phyloP scores from a whole-genome alignment of 2,329 filamentous ascomycete genomes.

The Anthostomella pinea region DNA sequence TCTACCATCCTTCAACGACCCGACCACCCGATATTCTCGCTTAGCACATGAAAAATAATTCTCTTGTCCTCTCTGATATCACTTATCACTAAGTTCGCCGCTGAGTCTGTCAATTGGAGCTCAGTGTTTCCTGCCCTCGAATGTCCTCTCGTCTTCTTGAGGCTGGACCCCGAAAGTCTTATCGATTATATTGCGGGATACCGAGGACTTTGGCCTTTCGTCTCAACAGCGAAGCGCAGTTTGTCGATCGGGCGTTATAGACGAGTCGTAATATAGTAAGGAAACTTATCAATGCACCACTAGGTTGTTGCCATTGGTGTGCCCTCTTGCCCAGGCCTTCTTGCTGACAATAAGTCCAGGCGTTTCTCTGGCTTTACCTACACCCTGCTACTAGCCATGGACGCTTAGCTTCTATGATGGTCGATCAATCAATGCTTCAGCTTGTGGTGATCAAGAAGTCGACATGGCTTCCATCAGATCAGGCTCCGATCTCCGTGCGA shows the following conservation, averaged over 20 bases:
- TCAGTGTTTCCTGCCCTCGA: no score
- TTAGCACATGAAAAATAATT: no score
- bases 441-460: slow-evolving; percentile 18
- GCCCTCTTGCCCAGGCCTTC: slow-evolving; percentile 7
- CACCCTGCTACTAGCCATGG: slow-evolving; percentile 19
- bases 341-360: slow-evolving; percentile 16
- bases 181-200: no score
- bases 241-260: slow-evolving; percentile 21
- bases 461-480: slow-evolving; percentile 33
- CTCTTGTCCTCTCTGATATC: no score
- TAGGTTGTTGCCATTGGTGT: slow-evolving; percentile 15
- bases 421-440: slow-evolving; percentile 16
- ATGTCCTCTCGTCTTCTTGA: no score
- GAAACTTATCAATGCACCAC: slow-evolving; percentile 8
- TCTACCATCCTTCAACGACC: no score
- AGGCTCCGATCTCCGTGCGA: slow-evolving; percentile 25
- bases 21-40: no score
- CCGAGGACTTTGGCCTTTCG: no score
- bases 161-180: no score
- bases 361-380: slow-evolving; percentile 5
- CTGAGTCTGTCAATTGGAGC: no score
- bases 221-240: no score
- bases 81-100: no score
- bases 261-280: slow-evolving; percentile 10
- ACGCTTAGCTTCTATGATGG: slow-evolving; percentile 21